Evolutionary conservation across 108 stramenopile species (phyloP).

Genomic region (Skeletonema tropicum): DNA sequence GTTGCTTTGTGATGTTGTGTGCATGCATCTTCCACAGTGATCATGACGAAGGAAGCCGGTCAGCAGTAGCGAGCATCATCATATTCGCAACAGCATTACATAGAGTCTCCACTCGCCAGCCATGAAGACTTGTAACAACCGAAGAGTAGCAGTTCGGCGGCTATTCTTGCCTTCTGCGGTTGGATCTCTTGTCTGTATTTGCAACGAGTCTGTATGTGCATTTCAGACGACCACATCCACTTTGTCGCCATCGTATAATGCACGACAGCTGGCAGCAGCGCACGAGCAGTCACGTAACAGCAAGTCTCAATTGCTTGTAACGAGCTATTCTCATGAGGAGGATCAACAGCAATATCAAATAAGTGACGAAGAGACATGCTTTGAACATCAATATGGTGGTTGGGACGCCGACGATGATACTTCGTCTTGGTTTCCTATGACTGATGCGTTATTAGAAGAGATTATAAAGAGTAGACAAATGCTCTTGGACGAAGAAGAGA

Average conservation of each 20-base stretch:
- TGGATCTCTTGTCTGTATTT: neutral
- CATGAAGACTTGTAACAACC: neutral
- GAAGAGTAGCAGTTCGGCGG: neutral
- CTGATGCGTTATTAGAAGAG: neutral
- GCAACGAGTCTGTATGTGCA: neutral
- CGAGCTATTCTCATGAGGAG: neutral
- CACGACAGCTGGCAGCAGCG: no score
- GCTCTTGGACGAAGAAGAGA: neutral
- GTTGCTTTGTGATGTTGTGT: no score
- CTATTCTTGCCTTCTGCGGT: neutral
- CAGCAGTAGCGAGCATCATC: no score
- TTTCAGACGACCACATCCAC: neutral
- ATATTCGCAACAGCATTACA: no score
- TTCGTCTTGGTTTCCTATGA: neutral
- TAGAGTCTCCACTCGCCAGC: no score
- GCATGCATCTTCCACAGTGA: no score
- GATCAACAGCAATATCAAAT: neutral
- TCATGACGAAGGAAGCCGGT: no score
- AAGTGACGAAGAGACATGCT: neutral
- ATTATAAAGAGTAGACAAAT: neutral
- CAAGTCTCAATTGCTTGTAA: neutral
- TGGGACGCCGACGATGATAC: neutral
- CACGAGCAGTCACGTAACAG: neutral
- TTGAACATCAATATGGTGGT: neutral
- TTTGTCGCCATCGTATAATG: neutral